Conservation (phyloP, 2,329 filamentous ascomycete genomes). For the Reticulascus tulasneorum region DNA sequence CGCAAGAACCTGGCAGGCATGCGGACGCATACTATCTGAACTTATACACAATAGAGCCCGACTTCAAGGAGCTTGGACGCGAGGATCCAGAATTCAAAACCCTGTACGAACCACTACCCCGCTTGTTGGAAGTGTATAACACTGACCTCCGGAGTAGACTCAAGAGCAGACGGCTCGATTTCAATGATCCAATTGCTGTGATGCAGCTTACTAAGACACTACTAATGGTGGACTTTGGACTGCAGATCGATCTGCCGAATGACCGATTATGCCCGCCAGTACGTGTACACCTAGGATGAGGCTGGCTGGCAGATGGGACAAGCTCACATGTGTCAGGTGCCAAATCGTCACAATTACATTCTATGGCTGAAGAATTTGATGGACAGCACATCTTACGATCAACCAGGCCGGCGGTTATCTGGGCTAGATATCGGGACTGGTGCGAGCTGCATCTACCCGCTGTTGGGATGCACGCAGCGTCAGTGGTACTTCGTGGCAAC, state of each 20-base stretch:
- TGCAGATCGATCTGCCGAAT: slow-evolving; percentile 66
- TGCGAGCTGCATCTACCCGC: slow-evolving; percentile 85
- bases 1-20: slow-evolving; percentile 1
- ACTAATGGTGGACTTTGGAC: slow-evolving; percentile 68
- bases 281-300: slow-evolving; percentile 17
- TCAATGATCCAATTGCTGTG: slow-evolving; percentile 71
- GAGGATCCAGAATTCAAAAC: slow-evolving; percentile 37
- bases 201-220: slow-evolving; percentile 79
- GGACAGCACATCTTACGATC: slow-evolving; percentile 61
- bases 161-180: slow-evolving; percentile 61
- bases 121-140: neutral
- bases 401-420: slow-evolving; percentile 44
- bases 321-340: slow-evolving; percentile 35
- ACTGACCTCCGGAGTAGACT: slow-evolving; percentile 21
- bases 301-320: neutral
- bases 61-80: slow-evolving; percentile 39
- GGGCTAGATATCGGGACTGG: slow-evolving; percentile 89
- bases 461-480: slow-evolving; percentile 69
- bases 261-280: slow-evolving; percentile 87
- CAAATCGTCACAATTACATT: slow-evolving; percentile 80
- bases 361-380: slow-evolving; percentile 81
- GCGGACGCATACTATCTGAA: slow-evolving; percentile 20
- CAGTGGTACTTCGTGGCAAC: slow-evolving; percentile 73
- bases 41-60: slow-evolving; percentile 35
- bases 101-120: slow-evolving; percentile 26